Evolutionary conservation across 1,284 basidiomycete species (phyloP).

Genomic region (Cerrena zonata): DNA sequence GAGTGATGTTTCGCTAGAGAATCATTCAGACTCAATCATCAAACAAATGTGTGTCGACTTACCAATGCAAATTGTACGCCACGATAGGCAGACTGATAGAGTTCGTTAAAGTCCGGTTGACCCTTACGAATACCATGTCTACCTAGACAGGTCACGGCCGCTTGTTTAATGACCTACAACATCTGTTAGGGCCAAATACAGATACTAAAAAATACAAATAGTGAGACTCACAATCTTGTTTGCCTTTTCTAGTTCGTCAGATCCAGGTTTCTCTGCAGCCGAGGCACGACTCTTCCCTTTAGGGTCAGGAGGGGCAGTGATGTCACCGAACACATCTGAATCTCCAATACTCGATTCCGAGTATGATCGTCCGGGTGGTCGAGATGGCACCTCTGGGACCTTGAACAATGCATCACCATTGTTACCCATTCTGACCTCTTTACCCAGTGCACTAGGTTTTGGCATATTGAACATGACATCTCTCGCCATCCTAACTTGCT

Average conservation of each 20-base stretch:
- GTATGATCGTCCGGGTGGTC: conserved; percentile 16
- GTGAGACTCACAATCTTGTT: conserved; percentile 35
- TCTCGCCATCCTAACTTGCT: conserved; percentile 25
- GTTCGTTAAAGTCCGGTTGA: conserved; percentile 49
- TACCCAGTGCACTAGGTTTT: conserved; percentile 15
- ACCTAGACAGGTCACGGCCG: conserved; percentile 33
- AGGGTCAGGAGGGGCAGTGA: conserved; percentile 36
- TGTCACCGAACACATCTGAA: conserved; percentile 34
- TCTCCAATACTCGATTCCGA: conserved; percentile 6
- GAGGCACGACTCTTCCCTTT: conserved; percentile 23
- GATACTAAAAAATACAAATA: not conserved
- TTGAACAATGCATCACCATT: conserved; percentile 31
- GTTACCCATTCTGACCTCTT: conserved; percentile 14
- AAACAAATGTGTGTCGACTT: conserved; percentile 5
- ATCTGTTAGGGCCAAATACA: not conserved
- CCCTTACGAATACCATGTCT: conserved; percentile 44
- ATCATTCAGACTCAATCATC: not conserved
- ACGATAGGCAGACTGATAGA: conserved; percentile 28
- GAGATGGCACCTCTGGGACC: conserved; percentile 29
- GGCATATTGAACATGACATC: conserved; percentile 35
- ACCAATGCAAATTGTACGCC: conserved; percentile 32
- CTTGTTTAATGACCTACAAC: conserved; percentile 40
- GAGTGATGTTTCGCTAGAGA: conserved; percentile 8
- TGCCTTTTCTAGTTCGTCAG: conserved; percentile 31
- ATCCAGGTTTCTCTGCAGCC: conserved; percentile 16